phyloP scores from a whole-genome alignment of 108 stramenopile species.

The Tribonema minus region DNA sequence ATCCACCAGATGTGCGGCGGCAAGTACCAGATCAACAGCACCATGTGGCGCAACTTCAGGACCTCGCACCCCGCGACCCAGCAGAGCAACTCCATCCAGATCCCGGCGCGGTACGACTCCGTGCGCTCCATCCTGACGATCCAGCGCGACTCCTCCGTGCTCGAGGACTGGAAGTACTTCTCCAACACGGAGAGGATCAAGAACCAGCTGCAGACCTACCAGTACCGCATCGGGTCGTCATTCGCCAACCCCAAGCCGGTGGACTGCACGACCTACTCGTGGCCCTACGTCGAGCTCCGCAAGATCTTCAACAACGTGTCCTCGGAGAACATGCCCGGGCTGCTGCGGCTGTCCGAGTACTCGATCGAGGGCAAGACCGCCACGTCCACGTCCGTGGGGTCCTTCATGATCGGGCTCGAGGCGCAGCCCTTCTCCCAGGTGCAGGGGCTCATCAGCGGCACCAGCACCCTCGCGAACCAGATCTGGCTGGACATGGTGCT shows the following conservation, averaged over 20 bases:
- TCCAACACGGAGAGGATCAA: not conserved
- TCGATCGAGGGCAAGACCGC: not conserved
- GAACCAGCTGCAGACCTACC: not conserved
- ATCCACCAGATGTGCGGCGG: not conserved
- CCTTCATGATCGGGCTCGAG: not conserved
- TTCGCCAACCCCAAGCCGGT: not conserved
- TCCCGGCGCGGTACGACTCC: not conserved
- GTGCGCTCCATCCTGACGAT: not conserved
- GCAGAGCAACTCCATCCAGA: not conserved
- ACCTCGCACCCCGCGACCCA: not conserved
- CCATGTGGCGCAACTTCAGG: not conserved
- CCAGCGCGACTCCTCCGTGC: too few relatives aligned
- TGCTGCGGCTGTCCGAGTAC: too few relatives aligned
- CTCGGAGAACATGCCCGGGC: not conserved
- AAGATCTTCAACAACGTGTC: not conserved
- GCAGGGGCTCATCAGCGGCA: not conserved
- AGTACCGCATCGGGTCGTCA: not conserved
- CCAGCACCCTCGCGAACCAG: not conserved
- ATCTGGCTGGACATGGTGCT: not conserved
- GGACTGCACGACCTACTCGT: not conserved
- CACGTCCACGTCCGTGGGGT: not conserved
- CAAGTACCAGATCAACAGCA: not conserved
- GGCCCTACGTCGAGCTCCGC: not conserved
- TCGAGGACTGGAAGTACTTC: too few relatives aligned
- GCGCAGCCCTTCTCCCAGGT: not conserved